phyloP scores from a whole-genome alignment of 768 basidiomycete genomes.

The Lentinula guzmanii region DNA sequence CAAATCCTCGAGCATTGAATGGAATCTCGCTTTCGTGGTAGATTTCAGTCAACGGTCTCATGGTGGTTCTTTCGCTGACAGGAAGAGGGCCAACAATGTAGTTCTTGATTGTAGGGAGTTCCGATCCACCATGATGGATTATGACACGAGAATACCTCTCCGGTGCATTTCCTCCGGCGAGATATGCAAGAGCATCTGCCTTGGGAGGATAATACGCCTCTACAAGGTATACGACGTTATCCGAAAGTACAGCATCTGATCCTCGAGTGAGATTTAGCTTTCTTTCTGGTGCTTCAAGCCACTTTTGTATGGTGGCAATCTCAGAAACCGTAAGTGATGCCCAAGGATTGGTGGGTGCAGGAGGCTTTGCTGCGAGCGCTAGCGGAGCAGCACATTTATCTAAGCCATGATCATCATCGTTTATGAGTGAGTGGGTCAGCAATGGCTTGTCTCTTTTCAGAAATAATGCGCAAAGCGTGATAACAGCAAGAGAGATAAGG shows the following conservation, averaged over 20 bases:
- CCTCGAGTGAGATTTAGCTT: conserved; percentile 42
- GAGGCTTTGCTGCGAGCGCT: conserved; percentile 29
- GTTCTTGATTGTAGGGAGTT: conserved; percentile 39
- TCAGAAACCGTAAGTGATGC: conserved; percentile 41
- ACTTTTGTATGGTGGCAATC: conserved; percentile 33
- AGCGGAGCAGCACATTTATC: conserved; percentile 26
- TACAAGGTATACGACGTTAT: conserved; percentile 47
- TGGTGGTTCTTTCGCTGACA: conserved; percentile 27
- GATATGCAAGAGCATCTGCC: conserved; percentile 36
- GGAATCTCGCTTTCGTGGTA: conserved; percentile 50
- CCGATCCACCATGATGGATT: conserved; percentile 40
- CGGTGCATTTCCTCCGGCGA: conserved; percentile 27
- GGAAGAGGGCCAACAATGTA: conserved; percentile 59
- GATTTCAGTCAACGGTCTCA: conserved; percentile 41
- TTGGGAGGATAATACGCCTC: conserved; percentile 48
- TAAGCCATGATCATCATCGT: conserved; percentile 3
- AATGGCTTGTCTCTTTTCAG: background rate
- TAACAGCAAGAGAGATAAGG: background rate
- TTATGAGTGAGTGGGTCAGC: background rate
- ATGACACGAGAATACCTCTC: conserved; percentile 41
- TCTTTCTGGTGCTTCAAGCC: conserved; percentile 36
- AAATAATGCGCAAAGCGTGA: background rate
- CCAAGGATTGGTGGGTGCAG: conserved; percentile 45
- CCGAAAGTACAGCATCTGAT: conserved; percentile 21
- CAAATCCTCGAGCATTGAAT: conserved; percentile 43